Percentiles rank a stretch among this genome's conserved stretches.
These are phyloP conservation scores for Alternaria tenuissima DNA, from an alignment of 2,329 filamentous ascomycete genomes.

Conservation along the genomic window DNA sequence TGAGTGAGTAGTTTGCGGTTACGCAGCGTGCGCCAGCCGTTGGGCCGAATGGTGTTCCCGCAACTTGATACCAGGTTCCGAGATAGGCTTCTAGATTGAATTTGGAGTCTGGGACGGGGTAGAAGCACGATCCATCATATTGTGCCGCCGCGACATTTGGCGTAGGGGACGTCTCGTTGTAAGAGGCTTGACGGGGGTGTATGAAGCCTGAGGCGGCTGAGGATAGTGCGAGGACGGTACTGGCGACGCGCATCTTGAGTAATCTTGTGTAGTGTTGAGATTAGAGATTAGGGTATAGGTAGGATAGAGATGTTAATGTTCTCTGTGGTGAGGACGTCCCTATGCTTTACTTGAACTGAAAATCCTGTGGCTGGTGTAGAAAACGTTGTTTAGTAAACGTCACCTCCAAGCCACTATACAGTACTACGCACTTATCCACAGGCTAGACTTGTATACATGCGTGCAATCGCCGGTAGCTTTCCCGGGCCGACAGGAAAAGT, in stretches of 20 bases:
- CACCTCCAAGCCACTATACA: constrained; percentile 2
- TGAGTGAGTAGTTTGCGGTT: constrained; percentile 35
- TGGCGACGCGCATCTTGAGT: constrained; percentile 27
- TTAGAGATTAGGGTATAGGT: background rate
- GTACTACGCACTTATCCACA: background rate
- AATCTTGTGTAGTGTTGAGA: background rate
- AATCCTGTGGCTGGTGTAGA: constrained; percentile 1
- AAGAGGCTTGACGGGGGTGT: constrained; percentile 13
- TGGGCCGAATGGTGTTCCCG: constrained; percentile 40
- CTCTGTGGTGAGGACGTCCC: background rate
- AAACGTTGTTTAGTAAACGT: background rate
- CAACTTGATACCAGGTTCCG: constrained; percentile 44
- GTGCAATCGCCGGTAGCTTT: constrained; percentile 20
- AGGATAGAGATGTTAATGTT: background rate
- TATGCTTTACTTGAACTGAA: background rate
- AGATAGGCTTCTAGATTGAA: constrained; percentile 39
- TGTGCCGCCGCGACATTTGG: constrained; percentile 32
- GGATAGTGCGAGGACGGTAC: constrained; percentile 26
- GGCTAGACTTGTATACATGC: constrained; percentile 1
- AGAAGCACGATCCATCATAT: constrained; percentile 40
- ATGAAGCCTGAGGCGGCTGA: constrained; percentile 27
- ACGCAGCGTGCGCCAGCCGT: constrained; percentile 37
- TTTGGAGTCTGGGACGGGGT: constrained; percentile 35
- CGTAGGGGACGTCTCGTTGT: constrained; percentile 17
- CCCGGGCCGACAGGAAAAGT: constrained; percentile 11